Evolutionary conservation across 2,329 filamentous ascomycete species (phyloP), one percentile per base, ranked within the genome.

Genomic region (Curvularia hawaiiensis): DNA sequence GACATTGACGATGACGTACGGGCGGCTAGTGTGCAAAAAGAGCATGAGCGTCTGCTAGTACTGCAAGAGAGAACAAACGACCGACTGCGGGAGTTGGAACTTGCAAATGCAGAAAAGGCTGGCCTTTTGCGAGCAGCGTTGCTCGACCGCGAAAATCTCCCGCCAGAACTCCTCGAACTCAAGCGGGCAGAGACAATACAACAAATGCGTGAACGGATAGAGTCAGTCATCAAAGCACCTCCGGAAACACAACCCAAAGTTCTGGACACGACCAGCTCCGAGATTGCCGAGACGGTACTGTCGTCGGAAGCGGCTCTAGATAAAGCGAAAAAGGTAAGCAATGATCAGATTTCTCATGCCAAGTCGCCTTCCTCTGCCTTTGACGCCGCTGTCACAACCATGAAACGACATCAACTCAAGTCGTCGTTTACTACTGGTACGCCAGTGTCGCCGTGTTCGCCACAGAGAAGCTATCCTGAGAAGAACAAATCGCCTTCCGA

Each of bases 321-420:
- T 12, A 70, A 69, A 39, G 72, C 68, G 33, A 75, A 71, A 62
- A 75, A 74, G 71, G 74, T 76, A 74, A 75, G 74, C 63, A 61
- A 49, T 33, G 57, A 51, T 33, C 73, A 74, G 61, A 52, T 70
- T 58, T 62, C 62, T 60, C 60, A 63, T 55, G 62, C 57, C 47
- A 63, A 61, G 33, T 56, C 61, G 43, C 53, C 54, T 52, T 61
- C 59, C 30, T 65, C 64, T 26, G 61, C 65, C 10, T 71, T 68
- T 56, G 64, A 68, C 39, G 47, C 64, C 50, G 62, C 63, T 18
- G 59, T 66, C 41, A 67, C 61, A 16, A 57, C 61, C 31, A 63
- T 67, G 59, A 63, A 59, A 48, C 62, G 50, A 50, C 59, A 56
- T 28, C 59, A 56, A 41, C 59, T 70, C 26, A 59, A 68, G 52